Conservation (phyloP, 2,329 filamentous ascomycete genomes). For the Arthrobotrys iridis region DNA sequence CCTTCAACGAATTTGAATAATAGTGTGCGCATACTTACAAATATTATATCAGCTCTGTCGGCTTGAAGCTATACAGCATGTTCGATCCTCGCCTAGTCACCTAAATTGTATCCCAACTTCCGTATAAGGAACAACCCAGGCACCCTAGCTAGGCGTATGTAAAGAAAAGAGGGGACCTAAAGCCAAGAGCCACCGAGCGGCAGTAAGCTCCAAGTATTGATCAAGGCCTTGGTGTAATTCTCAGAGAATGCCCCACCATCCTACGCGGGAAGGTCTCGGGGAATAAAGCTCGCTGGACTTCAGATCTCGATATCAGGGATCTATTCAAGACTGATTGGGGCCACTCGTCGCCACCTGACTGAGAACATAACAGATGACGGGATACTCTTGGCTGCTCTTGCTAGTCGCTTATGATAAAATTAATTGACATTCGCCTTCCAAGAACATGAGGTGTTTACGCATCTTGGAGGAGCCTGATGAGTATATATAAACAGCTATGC, state of each 20-base stretch:
- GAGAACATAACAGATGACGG: constrained; percentile 9
- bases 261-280: constrained; percentile 24
- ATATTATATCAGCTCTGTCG: too few relatives aligned
- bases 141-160: constrained; percentile 16
- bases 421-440: constrained; percentile 1
- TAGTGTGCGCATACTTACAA: not conserved
- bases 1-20: too few relatives aligned
- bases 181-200: not conserved
- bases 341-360: not conserved
- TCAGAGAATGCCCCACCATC: constrained; percentile 10
- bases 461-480: not conserved
- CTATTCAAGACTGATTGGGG: not conserved
- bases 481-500: not conserved
- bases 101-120: constrained; percentile 1
- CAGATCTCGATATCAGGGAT: not conserved
- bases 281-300: not conserved
- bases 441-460: not conserved
- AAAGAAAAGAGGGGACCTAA: constrained; percentile 3
- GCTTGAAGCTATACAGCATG: too few relatives aligned
- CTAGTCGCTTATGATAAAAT: not conserved
- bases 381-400: constrained; percentile 14
- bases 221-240: constrained; percentile 29
- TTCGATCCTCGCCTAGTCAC: not conserved
- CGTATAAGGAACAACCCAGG: constrained; percentile 1
- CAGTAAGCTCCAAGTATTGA: not conserved